Evolutionary conservation across 208 protist genomes (phyloP), one percentile per base, ranked within the genome.

Genomic region (Vickermania spadyakhi): DNA sequence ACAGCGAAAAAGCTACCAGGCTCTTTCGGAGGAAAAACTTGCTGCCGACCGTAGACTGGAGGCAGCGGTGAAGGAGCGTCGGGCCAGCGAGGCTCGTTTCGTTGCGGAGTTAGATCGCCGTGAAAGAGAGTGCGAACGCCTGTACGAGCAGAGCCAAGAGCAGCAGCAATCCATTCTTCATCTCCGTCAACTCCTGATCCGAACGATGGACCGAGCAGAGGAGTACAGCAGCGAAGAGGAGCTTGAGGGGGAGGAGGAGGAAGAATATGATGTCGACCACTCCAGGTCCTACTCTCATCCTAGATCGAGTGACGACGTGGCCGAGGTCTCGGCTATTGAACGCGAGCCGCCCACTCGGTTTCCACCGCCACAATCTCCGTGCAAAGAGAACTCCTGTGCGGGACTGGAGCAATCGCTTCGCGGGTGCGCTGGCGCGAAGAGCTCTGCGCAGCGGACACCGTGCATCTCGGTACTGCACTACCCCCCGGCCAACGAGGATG

Each of bases 161-260:
- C 87, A 94, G 69, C 87, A 94, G 69, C 79, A 79, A 59, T 81
- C 76, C 2, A 90, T 94, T 28, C 49, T 94, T 11, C 84, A 81
- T 49, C 65, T 94, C 52, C 81, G 87, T 0, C 75, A 89, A 66
- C 86, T 89, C 77, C 68, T 94, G 1, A 82, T 89, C 23, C 87
- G 82, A 55, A 77, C 77, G 30, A 75, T 91, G 70, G 28, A 49
- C 23, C 13, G 4, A 23, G 52, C 13, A 21, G 36, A 45, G 36
- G 18, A 45, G 7, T 7, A 7, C 18, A 45, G 7, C 18, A 56
- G 63, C 45, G 42, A 45, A 25, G 61, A 68, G 4, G 69, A 75
- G 28, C 55, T 68, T 22, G 42, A 74, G 23, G 62, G 62, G 56
- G 68, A 64, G 53, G 58, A 65, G 28, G 58, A 29, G n/a, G 52